These are phyloP conservation scores for Helianthus annuus DNA, from an alignment of 129 eudicot species.

Conservation along the genomic window HanXRQr2.0-SUNRISE NC_035449.2:189390345-189390844, in stretches of 20 bases:
- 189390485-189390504: conserved; percentile 94
- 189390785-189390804: conserved; percentile 24
- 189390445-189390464: background rate
- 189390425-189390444: background rate
- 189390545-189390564: conserved; percentile 79
- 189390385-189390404: conserved; percentile 99
- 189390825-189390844: conserved; percentile 16
- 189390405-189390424: conserved; percentile 87
- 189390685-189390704: too few relatives aligned
- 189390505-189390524: conserved; percentile 95
- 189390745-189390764: conserved; percentile 13
- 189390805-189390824: conserved; percentile 31
- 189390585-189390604: conserved; percentile 87
- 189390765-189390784: conserved; percentile 24
- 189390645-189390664: conserved; percentile 28
- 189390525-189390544: conserved; percentile 96
- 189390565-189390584: conserved; percentile 80
- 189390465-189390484: background rate
- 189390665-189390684: background rate
- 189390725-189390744: background rate
- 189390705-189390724: too few relatives aligned
- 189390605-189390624: conserved; percentile 88
- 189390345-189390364: conserved; percentile 90
- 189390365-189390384: conserved; percentile 93
- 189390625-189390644: conserved; percentile 54